Evolutionary conservation across 176 grass and related monocot genomes (phyloP).

Genomic region (Cocos nucifera): DNA sequence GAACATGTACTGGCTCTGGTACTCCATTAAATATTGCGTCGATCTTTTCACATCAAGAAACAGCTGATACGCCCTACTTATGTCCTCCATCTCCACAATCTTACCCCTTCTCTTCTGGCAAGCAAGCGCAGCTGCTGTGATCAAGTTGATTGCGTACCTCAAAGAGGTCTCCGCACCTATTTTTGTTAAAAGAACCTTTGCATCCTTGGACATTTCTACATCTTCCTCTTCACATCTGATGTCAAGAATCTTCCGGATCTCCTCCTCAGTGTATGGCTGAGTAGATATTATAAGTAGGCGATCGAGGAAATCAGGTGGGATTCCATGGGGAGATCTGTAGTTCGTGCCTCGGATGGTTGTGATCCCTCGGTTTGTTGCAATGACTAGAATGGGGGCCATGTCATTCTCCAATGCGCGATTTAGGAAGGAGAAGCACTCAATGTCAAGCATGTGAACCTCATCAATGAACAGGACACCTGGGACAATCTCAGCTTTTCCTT

Average conservation of each 20-base stretch:
- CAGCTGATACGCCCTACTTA: conserved; percentile 76
- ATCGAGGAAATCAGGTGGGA: conserved; percentile 84
- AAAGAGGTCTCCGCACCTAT: conserved; percentile 82
- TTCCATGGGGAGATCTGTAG: conserved; percentile 69
- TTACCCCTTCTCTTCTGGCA: conserved; percentile 84
- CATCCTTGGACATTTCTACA: conserved; percentile 70
- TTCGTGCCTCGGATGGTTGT: conserved; percentile 81
- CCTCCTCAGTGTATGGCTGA: conserved; percentile 57
- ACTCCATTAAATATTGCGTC: conserved; percentile 78
- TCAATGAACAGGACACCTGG: conserved; percentile 96
- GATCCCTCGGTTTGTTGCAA: conserved; percentile 80
- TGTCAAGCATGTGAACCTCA: conserved; percentile 97
- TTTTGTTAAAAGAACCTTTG: conserved; percentile 79
- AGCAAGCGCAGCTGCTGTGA: conserved; percentile 52
- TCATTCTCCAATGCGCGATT: conserved; percentile 86
- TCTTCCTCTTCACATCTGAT: conserved; percentile 82
- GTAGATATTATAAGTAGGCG: conserved; percentile 65
- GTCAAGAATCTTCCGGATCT: conserved; percentile 71
- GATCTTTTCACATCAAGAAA: conserved; percentile 95
- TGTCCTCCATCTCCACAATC: conserved; percentile 81
- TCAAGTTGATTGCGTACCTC: conserved; percentile 83
- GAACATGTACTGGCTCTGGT: conserved; percentile 92
- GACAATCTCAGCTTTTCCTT: conserved; percentile 91
- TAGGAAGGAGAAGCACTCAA: conserved; percentile 93
- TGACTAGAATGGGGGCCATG: conserved; percentile 84